A percentile compares a stretch with the other conserved stretches of the same genome.
Conservation (phyloP, 169 alveolate genomes). For the Plasmodium relictum region DNA sequence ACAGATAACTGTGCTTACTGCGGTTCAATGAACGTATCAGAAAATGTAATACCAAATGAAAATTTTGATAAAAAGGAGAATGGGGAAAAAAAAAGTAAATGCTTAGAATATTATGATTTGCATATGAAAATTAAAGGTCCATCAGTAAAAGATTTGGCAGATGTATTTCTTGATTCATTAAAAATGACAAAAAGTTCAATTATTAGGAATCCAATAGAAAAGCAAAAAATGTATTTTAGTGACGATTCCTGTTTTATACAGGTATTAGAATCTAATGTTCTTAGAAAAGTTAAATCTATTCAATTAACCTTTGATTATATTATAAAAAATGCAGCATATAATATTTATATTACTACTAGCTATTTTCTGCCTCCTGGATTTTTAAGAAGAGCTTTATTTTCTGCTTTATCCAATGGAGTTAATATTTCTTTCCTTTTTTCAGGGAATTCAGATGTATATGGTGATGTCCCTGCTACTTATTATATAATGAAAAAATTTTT, state of each 20-base stretch:
- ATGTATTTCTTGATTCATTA: constrained; percentile 79
- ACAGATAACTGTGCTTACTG: constrained; percentile 86
- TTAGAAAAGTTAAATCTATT: constrained; percentile 79
- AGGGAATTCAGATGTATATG: constrained; percentile 88
- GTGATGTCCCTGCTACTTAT: constrained; percentile 87
- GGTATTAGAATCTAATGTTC: constrained; percentile 84
- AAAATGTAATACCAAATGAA: constrained; percentile 30
- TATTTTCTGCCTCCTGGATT: constrained; percentile 90
- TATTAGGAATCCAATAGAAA: constrained; percentile 49
- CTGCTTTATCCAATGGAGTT: constrained; percentile 82
- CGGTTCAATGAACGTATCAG: constrained; percentile 89
- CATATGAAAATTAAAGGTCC: constrained; percentile 79
- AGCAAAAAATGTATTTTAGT: constrained; percentile 57
- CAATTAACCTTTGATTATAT: constrained; percentile 68
- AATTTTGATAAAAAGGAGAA: not conserved
- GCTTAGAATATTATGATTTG: constrained; percentile 71
- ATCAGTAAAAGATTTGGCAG: constrained; percentile 83
- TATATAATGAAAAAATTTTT: constrained; percentile 84
- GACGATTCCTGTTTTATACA: constrained; percentile 81
- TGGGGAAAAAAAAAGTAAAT: constrained; percentile 64
- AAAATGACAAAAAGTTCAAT: constrained; percentile 71
- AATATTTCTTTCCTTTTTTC: constrained; percentile 84
- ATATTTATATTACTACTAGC: constrained; percentile 86
- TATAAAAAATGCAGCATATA: constrained; percentile 76
- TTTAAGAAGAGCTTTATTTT: constrained; percentile 82